Conservation (phyloP, 345 rosid genomes). For the Rhizophora apiculata region DNA sequence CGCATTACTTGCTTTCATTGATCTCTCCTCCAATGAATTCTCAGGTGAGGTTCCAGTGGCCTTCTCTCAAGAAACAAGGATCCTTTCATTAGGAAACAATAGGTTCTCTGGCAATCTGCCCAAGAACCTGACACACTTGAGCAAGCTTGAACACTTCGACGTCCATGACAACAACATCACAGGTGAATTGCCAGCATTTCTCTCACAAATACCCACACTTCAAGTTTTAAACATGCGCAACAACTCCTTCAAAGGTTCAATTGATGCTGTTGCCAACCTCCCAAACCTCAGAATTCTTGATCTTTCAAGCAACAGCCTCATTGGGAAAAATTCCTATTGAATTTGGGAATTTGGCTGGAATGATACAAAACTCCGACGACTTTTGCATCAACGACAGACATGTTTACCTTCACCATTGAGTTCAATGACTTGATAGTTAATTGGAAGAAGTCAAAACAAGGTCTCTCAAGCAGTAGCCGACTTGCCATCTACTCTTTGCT, state of each 20-base stretch:
- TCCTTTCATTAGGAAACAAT: slow-evolving; percentile 27
- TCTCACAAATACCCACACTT: slow-evolving; percentile 25
- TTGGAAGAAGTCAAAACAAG: slow-evolving; percentile 31
- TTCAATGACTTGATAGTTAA: slow-evolving; percentile 26
- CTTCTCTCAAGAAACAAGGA: slow-evolving; percentile 23
- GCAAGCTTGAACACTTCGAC: slow-evolving; percentile 23
- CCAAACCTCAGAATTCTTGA: slow-evolving; percentile 32
- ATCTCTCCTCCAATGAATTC: too few species aligned
- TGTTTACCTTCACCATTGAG: slow-evolving; percentile 22
- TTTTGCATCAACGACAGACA: background rate
- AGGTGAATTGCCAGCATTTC: slow-evolving; percentile 28
- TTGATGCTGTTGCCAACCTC: slow-evolving; percentile 20
- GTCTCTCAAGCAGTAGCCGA: slow-evolving; percentile 28
- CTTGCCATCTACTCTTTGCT: slow-evolving; percentile 34
- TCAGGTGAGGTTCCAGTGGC: background rate
- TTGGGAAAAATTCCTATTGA: slow-evolving; percentile 22
- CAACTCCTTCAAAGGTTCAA: slow-evolving; percentile 26
- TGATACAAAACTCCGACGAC: slow-evolving; percentile 23
- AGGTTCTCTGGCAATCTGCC: slow-evolving; percentile 26
- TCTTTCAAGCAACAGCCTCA: slow-evolving; percentile 30
- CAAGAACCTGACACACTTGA: slow-evolving; percentile 22
- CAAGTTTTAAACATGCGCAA: slow-evolving; percentile 28
- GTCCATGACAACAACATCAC: slow-evolving; percentile 36
- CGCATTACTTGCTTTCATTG: background rate
- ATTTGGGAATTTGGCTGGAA: slow-evolving; percentile 27